Base-by-base conservation (phyloP, 2,329 filamentous ascomycete species). In the Tolypocladium ovalisporum region DNA sequence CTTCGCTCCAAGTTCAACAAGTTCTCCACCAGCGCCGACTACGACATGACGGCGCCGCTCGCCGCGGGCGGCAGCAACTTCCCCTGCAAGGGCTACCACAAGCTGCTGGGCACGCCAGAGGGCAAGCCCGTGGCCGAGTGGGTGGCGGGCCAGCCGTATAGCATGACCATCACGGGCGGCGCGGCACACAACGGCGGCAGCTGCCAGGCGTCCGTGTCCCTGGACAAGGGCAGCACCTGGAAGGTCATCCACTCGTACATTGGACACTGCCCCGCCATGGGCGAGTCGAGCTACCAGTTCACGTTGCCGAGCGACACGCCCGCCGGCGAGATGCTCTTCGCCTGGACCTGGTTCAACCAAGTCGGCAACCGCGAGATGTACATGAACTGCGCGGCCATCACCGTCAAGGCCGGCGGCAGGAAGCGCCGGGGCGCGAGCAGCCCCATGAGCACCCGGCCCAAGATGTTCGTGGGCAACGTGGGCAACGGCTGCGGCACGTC, bases 341-440 rank as follows among this genome's bases (percentile, higher is more conserved):
- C 84, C 40, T 93, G 89, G 89, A 84, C 83, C 32, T 89, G 86
- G 86, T 86, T 88, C 74, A 90, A 90, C 76, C 76, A 84, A 62
- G 72, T 87, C 44, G 88, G 89, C 32, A 91, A 91, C 73, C 81
- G 89, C 53, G 89, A 93, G 70, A 89, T 88, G 82, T 94, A 94
- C 79, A 90, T 90, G 86, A 90, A 90, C 73, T 94, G 89, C 67
- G 88, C 89, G 9, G 77, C 81, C 55, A 80, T 92, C 64, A 83
- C 80, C 60, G 84, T 91, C 67, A 71, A 69, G 56, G 71, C 71
- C 34, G 69, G 71, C 54, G 66, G 67, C 56, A 64, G 62, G 13
- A 72, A 72, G 67, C 71, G 73, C 55, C 62, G 61, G 36, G 60
- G 57, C 17, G 60, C 62, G 34, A 42, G 62, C 4, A 56, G 35